Evolutionary conservation across 345 rosid genomes (phyloP), one percentile per base, ranked within the genome.

Genomic region (Hirschfeldia incana): DNA sequence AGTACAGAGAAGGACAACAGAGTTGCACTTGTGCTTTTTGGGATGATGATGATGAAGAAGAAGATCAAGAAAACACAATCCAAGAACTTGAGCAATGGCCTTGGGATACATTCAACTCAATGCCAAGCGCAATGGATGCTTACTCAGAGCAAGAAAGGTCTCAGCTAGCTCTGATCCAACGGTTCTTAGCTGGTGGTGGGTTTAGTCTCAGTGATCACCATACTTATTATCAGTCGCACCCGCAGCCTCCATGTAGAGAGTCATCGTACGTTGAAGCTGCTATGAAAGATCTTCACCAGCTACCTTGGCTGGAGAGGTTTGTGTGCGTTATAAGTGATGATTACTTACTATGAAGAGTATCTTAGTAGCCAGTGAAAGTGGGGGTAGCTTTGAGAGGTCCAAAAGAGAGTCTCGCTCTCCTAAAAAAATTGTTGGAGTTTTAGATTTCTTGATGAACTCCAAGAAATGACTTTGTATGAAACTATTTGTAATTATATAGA

Each of bases 281-380:
- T 36, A 91, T 92, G 86, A 93, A 95, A 83, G 99, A 95, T 86
- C 90, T 95, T 70, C 95, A 85, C 79, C 98, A 91, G 77, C 94
- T 95, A 61, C 99, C 99, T 53, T 95, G 99, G 99, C 99, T 95
- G 2, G 98, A 93, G 87, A 91, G 98, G 78, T 95, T 95, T 63
- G 98, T 91, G 77, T 95, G 98, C 8, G 97, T 93, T 72, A 95
- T 95, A 70, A 95, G 98, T 60, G 99, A 95, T 83, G 89, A 86
- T 21, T 21, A 21, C 21, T 85, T 95, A 88, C 78, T 89, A 94
- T 8, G 97, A 94, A 72, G 97, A 92, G 67, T 89, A 84, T 66
- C 75, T 83, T 68, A 67, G 11, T 42, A 42, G 49, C 49, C 49
- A 42, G 49, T 42, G 49, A 42, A 42, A 42, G 49, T 36, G 42